phyloP scores from a whole-genome alignment of 805 yeast genomes.

The Kodamaea neixiangensis region DNA sequence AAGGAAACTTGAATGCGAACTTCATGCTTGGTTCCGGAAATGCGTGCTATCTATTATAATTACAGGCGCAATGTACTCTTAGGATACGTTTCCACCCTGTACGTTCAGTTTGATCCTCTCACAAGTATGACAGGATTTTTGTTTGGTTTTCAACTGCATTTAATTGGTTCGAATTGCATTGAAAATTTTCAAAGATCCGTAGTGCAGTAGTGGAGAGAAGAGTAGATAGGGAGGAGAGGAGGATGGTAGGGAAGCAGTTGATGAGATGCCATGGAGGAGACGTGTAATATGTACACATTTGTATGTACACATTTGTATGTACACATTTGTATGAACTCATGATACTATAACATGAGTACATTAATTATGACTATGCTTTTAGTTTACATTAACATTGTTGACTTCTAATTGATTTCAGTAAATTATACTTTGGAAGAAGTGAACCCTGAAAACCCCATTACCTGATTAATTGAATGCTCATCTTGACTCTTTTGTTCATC shows the following conservation, averaged over 20 bases:
- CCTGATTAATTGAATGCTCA: slow-evolving; percentile 20
- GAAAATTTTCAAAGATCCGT: slow-evolving; percentile 8
- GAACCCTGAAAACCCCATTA: slow-evolving; percentile 67
- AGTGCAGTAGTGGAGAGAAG: slow-evolving; percentile 7
- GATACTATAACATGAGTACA: too few relatives aligned
- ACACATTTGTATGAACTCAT: too few relatives aligned
- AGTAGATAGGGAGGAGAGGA: neutral
- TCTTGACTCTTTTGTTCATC: neutral
- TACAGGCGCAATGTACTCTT: neutral
- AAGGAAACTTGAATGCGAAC: slow-evolving; percentile 44
- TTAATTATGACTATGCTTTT: too few relatives aligned
- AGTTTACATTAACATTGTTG: too few relatives aligned
- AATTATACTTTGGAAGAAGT: slow-evolving; percentile 49
- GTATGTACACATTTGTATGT: too few relatives aligned
- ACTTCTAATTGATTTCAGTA: too few relatives aligned
- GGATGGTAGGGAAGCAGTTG: too few relatives aligned
- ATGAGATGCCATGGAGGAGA: neutral
- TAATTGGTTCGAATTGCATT: slow-evolving; percentile 23
- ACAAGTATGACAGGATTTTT: slow-evolving; percentile 5
- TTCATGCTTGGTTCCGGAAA: slow-evolving; percentile 28
- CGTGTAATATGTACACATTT: too few relatives aligned
- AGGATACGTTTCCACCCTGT: neutral
- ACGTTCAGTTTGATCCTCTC: neutral
- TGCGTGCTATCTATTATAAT: neutral
- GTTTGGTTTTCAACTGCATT: slow-evolving; percentile 22